These are phyloP conservation scores for Plectosphaerella cucumerina DNA, from an alignment of 2,329 filamentous ascomycete genomes.

Conservation along the genomic window DNA sequence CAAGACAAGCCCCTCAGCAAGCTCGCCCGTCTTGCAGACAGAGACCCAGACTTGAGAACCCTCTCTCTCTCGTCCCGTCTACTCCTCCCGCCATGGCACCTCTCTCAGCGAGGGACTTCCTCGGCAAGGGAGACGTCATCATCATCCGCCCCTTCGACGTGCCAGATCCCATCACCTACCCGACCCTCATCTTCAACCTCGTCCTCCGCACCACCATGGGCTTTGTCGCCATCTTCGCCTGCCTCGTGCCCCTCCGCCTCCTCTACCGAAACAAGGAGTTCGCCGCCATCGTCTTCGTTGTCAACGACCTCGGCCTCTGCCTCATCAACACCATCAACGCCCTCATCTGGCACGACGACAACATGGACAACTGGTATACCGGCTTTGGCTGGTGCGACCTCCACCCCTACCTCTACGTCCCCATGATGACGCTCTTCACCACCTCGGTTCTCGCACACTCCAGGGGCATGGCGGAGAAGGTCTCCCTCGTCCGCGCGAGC, in stretches of 20 bases:
- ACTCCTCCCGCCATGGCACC: conserved; percentile 8
- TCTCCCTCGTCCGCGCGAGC: conserved; percentile 38
- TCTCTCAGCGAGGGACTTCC: background rate
- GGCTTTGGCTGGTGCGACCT: conserved; percentile 52
- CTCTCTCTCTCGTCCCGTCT: no score
- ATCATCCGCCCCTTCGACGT: background rate
- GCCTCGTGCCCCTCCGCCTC: conserved; percentile 46
- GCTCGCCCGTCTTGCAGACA: no score
- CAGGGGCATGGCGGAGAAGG: conserved; percentile 46
- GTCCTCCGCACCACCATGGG: conserved; percentile 44
- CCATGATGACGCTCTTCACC: conserved; percentile 41
- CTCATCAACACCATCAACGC: conserved; percentile 45
- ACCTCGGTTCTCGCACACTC: conserved; percentile 52
- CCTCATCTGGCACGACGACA: conserved; percentile 48
- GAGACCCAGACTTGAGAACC: no score
- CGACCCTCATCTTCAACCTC: conserved; percentile 38
- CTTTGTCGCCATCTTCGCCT: conserved; percentile 38
- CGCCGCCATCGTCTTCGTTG: conserved; percentile 45
- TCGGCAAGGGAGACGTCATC: background rate
- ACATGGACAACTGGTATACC: conserved; percentile 45
- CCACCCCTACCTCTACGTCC: conserved; percentile 38
- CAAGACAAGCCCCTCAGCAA: no score
- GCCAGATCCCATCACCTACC: conserved; percentile 18
- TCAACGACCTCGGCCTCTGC: conserved; percentile 41
- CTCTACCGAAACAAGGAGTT: conserved; percentile 51